Conservation (phyloP, 1,284 basidiomycete species). For the Entoloma clypeatum region DNA sequence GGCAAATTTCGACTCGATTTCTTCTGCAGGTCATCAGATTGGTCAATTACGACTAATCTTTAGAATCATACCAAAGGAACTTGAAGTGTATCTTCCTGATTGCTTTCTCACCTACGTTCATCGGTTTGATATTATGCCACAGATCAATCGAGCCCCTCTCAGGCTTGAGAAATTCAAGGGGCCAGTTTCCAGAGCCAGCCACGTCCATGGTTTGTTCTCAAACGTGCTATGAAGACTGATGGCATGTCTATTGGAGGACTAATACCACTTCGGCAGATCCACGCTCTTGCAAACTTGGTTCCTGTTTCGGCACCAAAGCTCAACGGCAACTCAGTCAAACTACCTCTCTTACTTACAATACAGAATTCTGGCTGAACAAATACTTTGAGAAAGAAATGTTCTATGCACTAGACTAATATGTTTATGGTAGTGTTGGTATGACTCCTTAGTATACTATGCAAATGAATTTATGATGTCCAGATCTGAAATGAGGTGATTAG, state of each 20-base stretch:
- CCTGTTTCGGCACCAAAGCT: constrained; percentile 18
- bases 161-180: constrained; percentile 7
- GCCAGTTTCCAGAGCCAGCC: constrained; percentile 20
- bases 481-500: too few relatives aligned
- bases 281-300: constrained; percentile 9
- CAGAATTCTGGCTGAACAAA: constrained; percentile 21
- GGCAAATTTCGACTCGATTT: constrained; percentile 2
- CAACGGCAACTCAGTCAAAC: constrained; percentile 15
- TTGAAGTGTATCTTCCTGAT: constrained; percentile 3
- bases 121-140: constrained; percentile 26
- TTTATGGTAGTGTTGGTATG: neutral
- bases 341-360: constrained; percentile 14
- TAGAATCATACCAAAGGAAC: constrained; percentile 12
- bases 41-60: constrained; percentile 27
- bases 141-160: constrained; percentile 12
- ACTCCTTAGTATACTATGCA: neutral
- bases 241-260: constrained; percentile 23
- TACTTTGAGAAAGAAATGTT: constrained; percentile 24
- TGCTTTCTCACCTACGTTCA: constrained; percentile 20
- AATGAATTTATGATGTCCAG: too few relatives aligned
- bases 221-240: constrained; percentile 16
- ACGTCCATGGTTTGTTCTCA: constrained; percentile 24
- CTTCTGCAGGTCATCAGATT: constrained; percentile 24
- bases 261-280: constrained; percentile 13
- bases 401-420: constrained; percentile 9